phyloP scores from a whole-genome alignment of 2,329 filamentous ascomycete genomes.

The Colletotrichum liaoningense region DNA sequence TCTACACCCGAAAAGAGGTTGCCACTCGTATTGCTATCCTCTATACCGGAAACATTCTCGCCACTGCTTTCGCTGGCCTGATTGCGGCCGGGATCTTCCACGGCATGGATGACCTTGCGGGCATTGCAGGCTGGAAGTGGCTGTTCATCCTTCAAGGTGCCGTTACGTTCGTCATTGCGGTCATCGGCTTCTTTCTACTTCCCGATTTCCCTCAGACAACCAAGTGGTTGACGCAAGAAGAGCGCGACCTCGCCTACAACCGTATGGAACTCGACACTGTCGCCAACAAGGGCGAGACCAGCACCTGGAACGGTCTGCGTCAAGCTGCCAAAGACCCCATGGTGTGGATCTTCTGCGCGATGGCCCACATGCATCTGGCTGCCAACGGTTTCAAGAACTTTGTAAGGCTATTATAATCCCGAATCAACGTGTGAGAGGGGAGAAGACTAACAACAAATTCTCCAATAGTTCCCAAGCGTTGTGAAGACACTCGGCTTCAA shows the following conservation, averaged over 20 bases:
- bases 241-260: conserved; percentile 37
- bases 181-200: conserved; percentile 37
- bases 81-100: conserved; percentile 71
- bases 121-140: conserved; percentile 55
- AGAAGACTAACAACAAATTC: neutral
- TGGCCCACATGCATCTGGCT: conserved; percentile 62
- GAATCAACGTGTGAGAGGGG: neutral
- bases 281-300: conserved; percentile 39
- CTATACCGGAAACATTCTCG: conserved; percentile 71
- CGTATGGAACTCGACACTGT: conserved; percentile 42
- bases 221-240: conserved; percentile 39
- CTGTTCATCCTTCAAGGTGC: conserved; percentile 54
- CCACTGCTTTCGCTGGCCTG: conserved; percentile 76
- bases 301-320: conserved; percentile 41
- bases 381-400: conserved; percentile 58
- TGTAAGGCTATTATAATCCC: conserved; percentile 36
- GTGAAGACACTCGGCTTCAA: conserved; percentile 60
- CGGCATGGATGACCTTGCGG: conserved; percentile 58
- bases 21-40: conserved; percentile 70
- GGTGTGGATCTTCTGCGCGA: conserved; percentile 59
- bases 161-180: conserved; percentile 45
- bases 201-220: conserved; percentile 40
- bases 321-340: conserved; percentile 53
- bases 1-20: conserved; percentile 76
- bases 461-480: conserved; percentile 49